These are phyloP conservation scores for Cytospora schulzeri DNA, from an alignment of 2,329 filamentous ascomycete genomes.

Conservation along the genomic window DNA sequence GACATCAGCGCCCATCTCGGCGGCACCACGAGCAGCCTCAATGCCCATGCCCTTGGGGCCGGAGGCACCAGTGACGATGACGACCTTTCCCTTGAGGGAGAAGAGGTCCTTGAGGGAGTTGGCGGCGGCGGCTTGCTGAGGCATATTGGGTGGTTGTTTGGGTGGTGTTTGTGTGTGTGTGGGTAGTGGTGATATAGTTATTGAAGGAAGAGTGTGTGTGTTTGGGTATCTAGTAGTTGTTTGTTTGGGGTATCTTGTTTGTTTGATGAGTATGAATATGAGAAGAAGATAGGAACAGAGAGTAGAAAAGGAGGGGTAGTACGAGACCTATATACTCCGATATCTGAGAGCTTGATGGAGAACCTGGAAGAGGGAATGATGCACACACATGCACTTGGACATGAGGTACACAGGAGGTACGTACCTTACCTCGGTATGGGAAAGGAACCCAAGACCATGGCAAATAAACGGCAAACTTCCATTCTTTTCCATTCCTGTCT, in stretches of 20 bases:
- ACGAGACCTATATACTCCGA: background rate
- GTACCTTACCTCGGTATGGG: too few species aligned
- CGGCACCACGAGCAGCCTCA: constrained; percentile 65
- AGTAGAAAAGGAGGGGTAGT: background rate
- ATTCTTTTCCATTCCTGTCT: too few species aligned
- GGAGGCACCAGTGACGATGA: constrained; percentile 68
- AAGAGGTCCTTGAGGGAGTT: constrained; percentile 65
- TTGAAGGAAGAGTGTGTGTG: too few species aligned
- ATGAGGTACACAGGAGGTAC: background rate
- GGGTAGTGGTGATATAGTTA: background rate
- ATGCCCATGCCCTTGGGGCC: constrained; percentile 70
- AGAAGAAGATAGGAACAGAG: background rate
- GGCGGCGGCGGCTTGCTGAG: constrained; percentile 58
- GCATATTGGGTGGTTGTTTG: constrained; percentile 45
- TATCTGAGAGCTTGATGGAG: background rate
- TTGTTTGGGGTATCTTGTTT: background rate
- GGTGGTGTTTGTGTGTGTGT: background rate
- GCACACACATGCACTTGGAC: background rate
- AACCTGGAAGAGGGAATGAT: background rate
- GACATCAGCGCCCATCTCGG: constrained; percentile 69
- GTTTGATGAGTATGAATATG: background rate
- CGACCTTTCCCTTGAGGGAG: constrained; percentile 70
- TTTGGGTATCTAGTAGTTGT: background rate
- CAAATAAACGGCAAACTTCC: too few species aligned
- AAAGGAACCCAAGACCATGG: too few species aligned